Percentiles rank a stretch among this genome's conserved stretches.
Conservation (phyloP, 768 basidiomycete genomes). For the Leucosporidium creatinivorum region DNA sequence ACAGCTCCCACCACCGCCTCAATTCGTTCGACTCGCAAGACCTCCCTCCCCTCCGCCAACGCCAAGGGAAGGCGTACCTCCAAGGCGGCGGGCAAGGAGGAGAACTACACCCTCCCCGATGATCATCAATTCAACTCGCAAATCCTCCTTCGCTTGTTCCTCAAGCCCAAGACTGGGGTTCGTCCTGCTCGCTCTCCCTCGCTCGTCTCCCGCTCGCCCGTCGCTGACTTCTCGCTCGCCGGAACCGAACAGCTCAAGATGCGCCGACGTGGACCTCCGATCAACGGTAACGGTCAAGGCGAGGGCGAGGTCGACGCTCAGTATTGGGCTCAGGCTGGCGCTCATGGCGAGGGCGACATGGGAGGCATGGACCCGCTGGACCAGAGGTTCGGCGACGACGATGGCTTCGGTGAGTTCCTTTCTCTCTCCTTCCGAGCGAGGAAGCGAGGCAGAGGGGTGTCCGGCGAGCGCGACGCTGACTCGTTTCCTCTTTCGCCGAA, state of each 20-base stretch:
- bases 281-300: not conserved
- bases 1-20: slow-evolving; percentile 63
- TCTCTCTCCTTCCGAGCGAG: no score
- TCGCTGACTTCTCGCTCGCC: not conserved
- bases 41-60: slow-evolving; percentile 43
- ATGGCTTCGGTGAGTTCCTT: not conserved
- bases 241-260: slow-evolving; percentile 62
- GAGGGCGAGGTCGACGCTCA: slow-evolving; percentile 64
- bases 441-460: no score
- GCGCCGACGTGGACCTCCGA: slow-evolving; percentile 60
- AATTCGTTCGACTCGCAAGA: slow-evolving; percentile 60
- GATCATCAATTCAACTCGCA: slow-evolving; percentile 95
- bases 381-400: not conserved
- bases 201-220: not conserved
- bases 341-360: not conserved
- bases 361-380: not conserved
- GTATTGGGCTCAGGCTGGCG: slow-evolving; percentile 73
- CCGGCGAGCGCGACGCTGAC: no score
- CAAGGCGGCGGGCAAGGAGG: slow-evolving; percentile 51
- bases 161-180: slow-evolving; percentile 93
- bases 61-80: slow-evolving; percentile 35
- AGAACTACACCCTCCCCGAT: slow-evolving; percentile 76
- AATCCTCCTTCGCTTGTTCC: slow-evolving; percentile 81
- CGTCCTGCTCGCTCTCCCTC: slow-evolving; percentile 40
- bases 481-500: not conserved